These are phyloP conservation scores for Gynandropsis gynandra DNA, from an alignment of 345 rosid genomes.

Conservation along the genomic window DNA sequence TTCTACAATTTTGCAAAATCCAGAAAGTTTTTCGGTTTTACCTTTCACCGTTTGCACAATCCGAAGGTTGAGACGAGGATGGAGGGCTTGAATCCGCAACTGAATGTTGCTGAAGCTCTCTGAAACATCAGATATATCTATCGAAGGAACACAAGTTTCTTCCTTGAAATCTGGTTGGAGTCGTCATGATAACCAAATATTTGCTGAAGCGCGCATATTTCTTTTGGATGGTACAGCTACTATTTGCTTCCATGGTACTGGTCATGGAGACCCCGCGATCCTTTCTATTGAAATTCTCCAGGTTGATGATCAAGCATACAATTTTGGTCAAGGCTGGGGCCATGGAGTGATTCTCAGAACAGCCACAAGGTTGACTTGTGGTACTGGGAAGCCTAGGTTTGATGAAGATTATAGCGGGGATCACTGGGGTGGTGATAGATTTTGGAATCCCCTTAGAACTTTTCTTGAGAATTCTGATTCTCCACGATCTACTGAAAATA, in stretches of 20 bases:
- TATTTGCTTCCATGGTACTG: conserved; percentile 91
- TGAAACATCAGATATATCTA: too few relatives aligned
- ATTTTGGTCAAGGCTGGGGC: conserved; percentile 48
- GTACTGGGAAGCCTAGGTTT: conserved; percentile 57
- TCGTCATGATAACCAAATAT: conserved; percentile 61
- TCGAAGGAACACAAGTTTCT: conserved; percentile 76
- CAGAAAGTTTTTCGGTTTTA: too few relatives aligned
- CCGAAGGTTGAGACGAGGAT: too few relatives aligned
- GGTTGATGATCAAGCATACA: conserved; percentile 68
- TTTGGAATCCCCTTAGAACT: conserved; percentile 59
- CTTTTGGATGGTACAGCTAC: conserved; percentile 61
- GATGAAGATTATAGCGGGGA: conserved; percentile 72
- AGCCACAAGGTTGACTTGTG: conserved; percentile 70
- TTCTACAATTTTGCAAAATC: too few relatives aligned
- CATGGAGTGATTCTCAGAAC: conserved; percentile 62
- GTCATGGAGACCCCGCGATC: conserved; percentile 94
- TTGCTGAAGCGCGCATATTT: conserved; percentile 70
- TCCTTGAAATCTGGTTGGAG: conserved; percentile 92
- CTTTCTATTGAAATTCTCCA: conserved; percentile 85
- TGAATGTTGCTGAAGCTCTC: too few relatives aligned
- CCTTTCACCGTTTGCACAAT: too few relatives aligned
- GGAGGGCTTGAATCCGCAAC: too few relatives aligned
- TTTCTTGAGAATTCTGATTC: conserved; percentile 56
- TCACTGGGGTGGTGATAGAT: conserved; percentile 98
- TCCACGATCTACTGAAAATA: conserved; percentile 50